These are phyloP conservation scores for Podaxis sp. DNA, from an alignment of 768 basidiomycete genomes.

Conservation along the genomic window DNA sequence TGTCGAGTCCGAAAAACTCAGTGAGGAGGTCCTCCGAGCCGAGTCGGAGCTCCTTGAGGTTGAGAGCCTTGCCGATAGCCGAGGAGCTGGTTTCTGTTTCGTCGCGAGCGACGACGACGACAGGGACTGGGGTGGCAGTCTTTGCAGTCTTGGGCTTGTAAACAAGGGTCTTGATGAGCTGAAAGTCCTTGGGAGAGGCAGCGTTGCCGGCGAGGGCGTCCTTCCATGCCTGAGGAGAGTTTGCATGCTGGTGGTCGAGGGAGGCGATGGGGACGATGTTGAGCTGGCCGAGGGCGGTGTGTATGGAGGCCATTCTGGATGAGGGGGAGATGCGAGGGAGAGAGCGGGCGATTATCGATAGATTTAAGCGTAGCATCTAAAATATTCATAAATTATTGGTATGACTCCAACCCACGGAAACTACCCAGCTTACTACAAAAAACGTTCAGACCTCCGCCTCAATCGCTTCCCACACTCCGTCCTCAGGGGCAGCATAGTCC, in stretches of 20 bases:
- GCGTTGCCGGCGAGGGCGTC: constrained; percentile 59
- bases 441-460: constrained; percentile 62
- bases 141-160: constrained; percentile 99
- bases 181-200: constrained; percentile 56
- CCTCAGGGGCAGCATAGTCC: constrained; percentile 56
- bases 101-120: constrained; percentile 85
- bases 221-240: constrained; percentile 76
- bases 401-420: constrained; percentile 57
- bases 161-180: constrained; percentile 84
- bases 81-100: constrained; percentile 80
- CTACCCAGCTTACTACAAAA: constrained; percentile 80
- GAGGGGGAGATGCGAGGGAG: constrained; percentile 20
- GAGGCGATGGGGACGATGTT: constrained; percentile 54
- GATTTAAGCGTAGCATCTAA: constrained; percentile 20
- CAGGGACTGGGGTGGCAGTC: constrained; percentile 76
- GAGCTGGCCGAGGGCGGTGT: constrained; percentile 45
- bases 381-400: neutral
- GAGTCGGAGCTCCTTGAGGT: constrained; percentile 83
- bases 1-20: constrained; percentile 82
- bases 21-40: constrained; percentile 84
- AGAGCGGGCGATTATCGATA: constrained; percentile 17
- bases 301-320: constrained; percentile 19
- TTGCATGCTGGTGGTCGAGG: constrained; percentile 60
- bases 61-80: constrained; percentile 75
- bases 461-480: constrained; percentile 53